A percentile compares a stretch with the other conserved stretches of the same genome.
These are phyloP conservation scores for Xylariaceae sp. DNA, from an alignment of 2,329 filamentous ascomycete species.

Conservation along the genomic window DNA sequence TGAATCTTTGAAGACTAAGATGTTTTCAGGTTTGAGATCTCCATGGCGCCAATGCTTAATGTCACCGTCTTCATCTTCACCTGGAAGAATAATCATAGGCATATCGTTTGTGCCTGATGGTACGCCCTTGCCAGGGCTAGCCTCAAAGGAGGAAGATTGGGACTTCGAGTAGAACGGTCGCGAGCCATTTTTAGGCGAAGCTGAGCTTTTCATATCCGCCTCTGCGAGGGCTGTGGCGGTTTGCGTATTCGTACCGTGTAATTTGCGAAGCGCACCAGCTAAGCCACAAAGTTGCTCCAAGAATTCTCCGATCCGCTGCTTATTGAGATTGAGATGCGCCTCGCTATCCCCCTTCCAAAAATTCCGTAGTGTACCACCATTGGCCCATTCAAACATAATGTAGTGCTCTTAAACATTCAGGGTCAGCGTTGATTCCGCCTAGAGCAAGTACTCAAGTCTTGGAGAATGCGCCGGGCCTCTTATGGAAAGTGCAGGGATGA, in stretches of 20 bases:
- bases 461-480: too few species aligned
- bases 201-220: not conserved
- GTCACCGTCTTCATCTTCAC: not conserved
- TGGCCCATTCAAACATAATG: slow-evolving; percentile 33
- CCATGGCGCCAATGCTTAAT: slow-evolving; percentile 21
- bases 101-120: not conserved
- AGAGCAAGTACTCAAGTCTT: not conserved
- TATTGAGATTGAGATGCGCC: not conserved
- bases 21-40: slow-evolving; percentile 36
- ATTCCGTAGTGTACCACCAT: slow-evolving; percentile 29
- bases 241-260: slow-evolving; percentile 18
- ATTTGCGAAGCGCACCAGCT: slow-evolving; percentile 1
- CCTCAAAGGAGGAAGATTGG: too few species aligned
- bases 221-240: slow-evolving; percentile 6
- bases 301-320: not conserved
- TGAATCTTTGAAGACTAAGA: slow-evolving; percentile 21
- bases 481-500: too few species aligned
- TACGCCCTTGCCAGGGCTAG: not conserved
- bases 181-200: too few species aligned
- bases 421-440: not conserved
- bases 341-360: slow-evolving; percentile 22
- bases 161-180: too few species aligned
- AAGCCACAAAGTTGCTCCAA: slow-evolving; percentile 20
- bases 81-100: slow-evolving; percentile 1
- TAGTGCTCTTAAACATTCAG: slow-evolving; percentile 9